These are phyloP conservation scores for Penicillium sp. DNA, from an alignment of 2,329 filamentous ascomycete species.

Conservation along the genomic window DNA sequence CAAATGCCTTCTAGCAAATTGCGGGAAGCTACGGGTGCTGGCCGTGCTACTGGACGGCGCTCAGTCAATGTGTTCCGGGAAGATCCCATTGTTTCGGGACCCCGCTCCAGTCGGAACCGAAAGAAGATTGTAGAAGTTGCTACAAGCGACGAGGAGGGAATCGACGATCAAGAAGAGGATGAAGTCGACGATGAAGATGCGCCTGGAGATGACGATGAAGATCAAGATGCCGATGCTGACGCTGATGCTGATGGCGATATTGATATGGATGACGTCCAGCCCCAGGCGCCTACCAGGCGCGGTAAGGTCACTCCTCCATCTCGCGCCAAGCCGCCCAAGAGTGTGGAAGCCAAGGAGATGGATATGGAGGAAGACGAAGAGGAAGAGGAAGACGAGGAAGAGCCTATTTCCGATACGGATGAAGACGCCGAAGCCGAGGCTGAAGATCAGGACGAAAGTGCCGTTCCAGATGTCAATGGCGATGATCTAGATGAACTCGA, in stretches of 20 bases:
- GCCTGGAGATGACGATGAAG: slow-evolving; percentile 40
- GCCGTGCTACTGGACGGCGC: slow-evolving; percentile 29
- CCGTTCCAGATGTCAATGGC: slow-evolving; percentile 39
- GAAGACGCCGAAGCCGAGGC: slow-evolving; percentile 48
- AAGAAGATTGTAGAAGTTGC: slow-evolving; percentile 46
- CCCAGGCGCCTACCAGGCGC: slow-evolving; percentile 38
- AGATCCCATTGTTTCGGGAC: slow-evolving; percentile 45
- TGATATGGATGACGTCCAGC: slow-evolving; percentile 48
- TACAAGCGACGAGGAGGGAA: slow-evolving; percentile 49
- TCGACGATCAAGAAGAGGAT: slow-evolving; percentile 45
- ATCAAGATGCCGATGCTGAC: slow-evolving; percentile 32
- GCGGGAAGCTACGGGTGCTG: slow-evolving; percentile 45
- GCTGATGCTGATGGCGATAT: slow-evolving; percentile 36
- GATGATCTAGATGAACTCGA: slow-evolving; percentile 41
- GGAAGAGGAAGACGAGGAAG: slow-evolving; percentile 48
- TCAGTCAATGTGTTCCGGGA: slow-evolving; percentile 47
- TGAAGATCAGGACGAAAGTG: slow-evolving; percentile 50
- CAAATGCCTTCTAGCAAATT: slow-evolving; percentile 51
- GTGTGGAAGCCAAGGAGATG: slow-evolving; percentile 49
- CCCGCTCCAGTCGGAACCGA: slow-evolving; percentile 45
- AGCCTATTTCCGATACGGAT: slow-evolving; percentile 45
- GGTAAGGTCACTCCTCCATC: slow-evolving; percentile 38
- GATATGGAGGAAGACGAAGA: slow-evolving; percentile 37
- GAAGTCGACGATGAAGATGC: slow-evolving; percentile 40
- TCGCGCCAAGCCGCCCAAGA: slow-evolving; percentile 38